A percentile compares a stretch with the other conserved stretches of the same genome.
Conservation (phyloP, 2,329 filamentous ascomycete species). For the Fusarium pseudonygamai region DNA sequence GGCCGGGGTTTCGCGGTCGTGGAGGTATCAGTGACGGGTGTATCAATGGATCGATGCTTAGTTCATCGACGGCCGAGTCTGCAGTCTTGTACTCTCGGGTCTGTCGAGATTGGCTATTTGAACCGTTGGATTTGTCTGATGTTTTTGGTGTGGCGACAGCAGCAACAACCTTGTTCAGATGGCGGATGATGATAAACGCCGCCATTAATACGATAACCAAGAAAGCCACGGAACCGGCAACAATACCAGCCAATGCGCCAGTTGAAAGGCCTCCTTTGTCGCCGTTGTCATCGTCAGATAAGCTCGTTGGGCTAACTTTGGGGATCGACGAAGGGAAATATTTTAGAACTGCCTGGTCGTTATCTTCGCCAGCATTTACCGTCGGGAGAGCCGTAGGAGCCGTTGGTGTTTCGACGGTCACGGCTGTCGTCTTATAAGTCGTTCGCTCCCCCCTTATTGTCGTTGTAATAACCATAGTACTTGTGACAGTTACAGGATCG, state of each 20-base stretch:
- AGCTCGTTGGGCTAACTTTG: conserved; percentile 49
- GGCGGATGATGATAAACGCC: conserved; percentile 60
- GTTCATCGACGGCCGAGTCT: conserved; percentile 55
- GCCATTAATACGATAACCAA: conserved; percentile 58
- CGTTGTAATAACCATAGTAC: conserved; percentile 56
- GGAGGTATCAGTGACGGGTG: conserved; percentile 52
- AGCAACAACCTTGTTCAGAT: conserved; percentile 57
- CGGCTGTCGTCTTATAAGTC: conserved; percentile 53
- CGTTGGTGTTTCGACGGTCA: conserved; percentile 53
- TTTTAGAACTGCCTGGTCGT: conserved; percentile 51
- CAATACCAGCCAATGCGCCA: conserved; percentile 61
- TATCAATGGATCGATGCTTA: conserved; percentile 54
- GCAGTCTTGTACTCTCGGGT: conserved; percentile 53
- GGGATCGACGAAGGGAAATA: conserved; percentile 55
- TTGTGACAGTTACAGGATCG: conserved; percentile 54
- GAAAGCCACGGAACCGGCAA: conserved; percentile 60
- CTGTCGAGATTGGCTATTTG: conserved; percentile 44
- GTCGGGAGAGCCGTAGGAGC: conserved; percentile 46
- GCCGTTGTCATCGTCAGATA: conserved; percentile 35
- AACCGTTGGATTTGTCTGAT: conserved; percentile 43
- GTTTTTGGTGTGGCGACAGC: conserved; percentile 51
- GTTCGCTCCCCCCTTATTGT: conserved; percentile 52
- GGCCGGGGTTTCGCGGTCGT: conserved; percentile 38
- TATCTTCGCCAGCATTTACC: conserved; percentile 33
- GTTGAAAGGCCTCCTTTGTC: conserved; percentile 50